phyloP scores from a whole-genome alignment of 306 rosid species.

The Aeschynomene evenia region DNA sequence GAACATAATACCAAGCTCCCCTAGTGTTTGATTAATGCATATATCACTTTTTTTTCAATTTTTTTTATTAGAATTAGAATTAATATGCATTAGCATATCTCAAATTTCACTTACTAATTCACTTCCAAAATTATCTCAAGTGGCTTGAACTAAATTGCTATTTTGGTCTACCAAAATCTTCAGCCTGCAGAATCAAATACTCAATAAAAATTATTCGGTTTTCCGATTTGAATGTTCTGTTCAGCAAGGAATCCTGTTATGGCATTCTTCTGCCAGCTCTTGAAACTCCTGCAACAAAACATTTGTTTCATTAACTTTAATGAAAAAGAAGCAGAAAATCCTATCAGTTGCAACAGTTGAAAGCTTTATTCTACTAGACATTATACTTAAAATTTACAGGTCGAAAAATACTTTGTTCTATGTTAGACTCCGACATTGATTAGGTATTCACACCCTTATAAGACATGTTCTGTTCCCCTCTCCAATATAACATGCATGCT shows the following conservation, averaged over 20 bases:
- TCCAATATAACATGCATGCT: no score
- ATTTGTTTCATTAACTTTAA: constrained; percentile 7
- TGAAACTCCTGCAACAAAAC: constrained; percentile 74
- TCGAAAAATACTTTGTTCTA: neutral
- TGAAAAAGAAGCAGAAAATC: neutral
- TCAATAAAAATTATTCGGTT: constrained; percentile 66
- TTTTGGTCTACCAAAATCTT: neutral
- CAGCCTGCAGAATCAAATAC: constrained; percentile 31
- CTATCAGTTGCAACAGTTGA: neutral
- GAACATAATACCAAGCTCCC: neutral
- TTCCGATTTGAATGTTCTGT: constrained; percentile 67
- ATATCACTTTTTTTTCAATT: neutral
- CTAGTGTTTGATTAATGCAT: neutral
- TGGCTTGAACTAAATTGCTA: constrained; percentile 16
- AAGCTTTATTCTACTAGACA: neutral
- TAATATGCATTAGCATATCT: neutral
- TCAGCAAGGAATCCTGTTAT: constrained; percentile 62
- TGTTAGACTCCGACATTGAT: no score
- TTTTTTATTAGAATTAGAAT: constrained; percentile 5
- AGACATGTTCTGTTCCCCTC: no score
- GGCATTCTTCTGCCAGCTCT: constrained; percentile 95
- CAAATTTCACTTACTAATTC: neutral
- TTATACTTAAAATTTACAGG: neutral
- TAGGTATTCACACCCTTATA: no score
- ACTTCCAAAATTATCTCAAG: neutral